These are phyloP conservation scores for Hyaloscypha bicolor DNA, from an alignment of 495 filamentous ascomycete species.

Conservation along the genomic window DNA sequence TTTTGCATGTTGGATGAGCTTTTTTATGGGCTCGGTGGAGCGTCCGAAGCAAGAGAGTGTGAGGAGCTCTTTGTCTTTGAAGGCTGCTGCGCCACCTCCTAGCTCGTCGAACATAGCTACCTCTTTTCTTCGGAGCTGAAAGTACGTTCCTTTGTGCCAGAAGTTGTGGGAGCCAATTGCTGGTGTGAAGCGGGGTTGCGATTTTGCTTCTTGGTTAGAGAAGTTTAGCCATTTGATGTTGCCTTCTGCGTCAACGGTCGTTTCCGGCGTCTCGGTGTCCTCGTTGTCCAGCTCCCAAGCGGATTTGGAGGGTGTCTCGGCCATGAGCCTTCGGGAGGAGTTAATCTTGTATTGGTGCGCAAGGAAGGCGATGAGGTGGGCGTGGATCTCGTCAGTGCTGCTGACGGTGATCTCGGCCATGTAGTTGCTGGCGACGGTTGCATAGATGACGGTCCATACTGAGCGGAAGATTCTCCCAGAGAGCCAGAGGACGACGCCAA, in stretches of 20 bases:
- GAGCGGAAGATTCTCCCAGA: slow-evolving; percentile 32
- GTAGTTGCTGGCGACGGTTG: slow-evolving; percentile 44
- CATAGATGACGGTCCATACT: slow-evolving; percentile 27
- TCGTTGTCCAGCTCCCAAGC: slow-evolving; percentile 56
- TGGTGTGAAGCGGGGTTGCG: slow-evolving; percentile 51
- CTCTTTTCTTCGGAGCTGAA: slow-evolving; percentile 40
- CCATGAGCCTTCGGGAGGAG: slow-evolving; percentile 56
- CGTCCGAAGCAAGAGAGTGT: slow-evolving; percentile 51
- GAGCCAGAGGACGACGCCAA: slow-evolving; percentile 42
- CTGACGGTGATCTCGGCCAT: slow-evolving; percentile 58
- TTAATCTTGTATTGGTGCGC: slow-evolving; percentile 54
- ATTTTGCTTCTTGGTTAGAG: slow-evolving; percentile 37
- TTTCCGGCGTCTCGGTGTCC: slow-evolving; percentile 31
- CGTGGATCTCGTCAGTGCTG: slow-evolving; percentile 61
- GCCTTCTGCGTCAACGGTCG: slow-evolving; percentile 23
- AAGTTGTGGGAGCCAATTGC: slow-evolving; percentile 48
- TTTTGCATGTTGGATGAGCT: slow-evolving; percentile 58
- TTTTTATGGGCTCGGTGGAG: slow-evolving; percentile 62
- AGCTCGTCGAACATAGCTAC: slow-evolving; percentile 33
- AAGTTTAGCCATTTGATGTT: slow-evolving; percentile 34
- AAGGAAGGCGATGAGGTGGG: slow-evolving; percentile 63
- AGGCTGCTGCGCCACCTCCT: slow-evolving; percentile 22
- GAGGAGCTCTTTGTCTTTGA: slow-evolving; percentile 45
- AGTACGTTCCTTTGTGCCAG: slow-evolving; percentile 42
- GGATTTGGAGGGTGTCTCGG: slow-evolving; percentile 54